Conservation (phyloP, 2,329 filamentous ascomycete species). For the Orbilia ellipsospora region DNA sequence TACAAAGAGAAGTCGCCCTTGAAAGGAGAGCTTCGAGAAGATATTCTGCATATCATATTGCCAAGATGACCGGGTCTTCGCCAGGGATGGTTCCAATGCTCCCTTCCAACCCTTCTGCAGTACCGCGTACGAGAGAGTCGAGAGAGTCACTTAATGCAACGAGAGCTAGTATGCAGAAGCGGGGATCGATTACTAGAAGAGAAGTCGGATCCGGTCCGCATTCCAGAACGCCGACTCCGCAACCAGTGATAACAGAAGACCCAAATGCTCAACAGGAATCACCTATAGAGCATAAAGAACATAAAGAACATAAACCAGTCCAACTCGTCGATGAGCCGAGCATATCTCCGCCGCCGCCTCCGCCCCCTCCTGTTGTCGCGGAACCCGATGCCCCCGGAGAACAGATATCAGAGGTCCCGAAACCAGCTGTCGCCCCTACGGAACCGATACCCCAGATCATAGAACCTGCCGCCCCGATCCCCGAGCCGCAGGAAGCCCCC, state of each 20-base stretch:
- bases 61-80: slow-evolving; percentile 86
- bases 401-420: slow-evolving; percentile 16
- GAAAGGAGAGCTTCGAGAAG: slow-evolving; percentile 90
- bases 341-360: slow-evolving; percentile 1
- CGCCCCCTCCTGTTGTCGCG: slow-evolving; percentile 31
- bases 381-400: slow-evolving; percentile 55
- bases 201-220: slow-evolving; percentile 25
- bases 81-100: slow-evolving; percentile 87
- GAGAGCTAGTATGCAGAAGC: slow-evolving; percentile 44
- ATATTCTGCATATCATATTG: slow-evolving; percentile 97
- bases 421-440: slow-evolving; percentile 45
- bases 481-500: slow-evolving; percentile 24
- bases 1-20: slow-evolving; percentile 91
- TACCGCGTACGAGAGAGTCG: slow-evolving; percentile 58
- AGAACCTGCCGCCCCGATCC: slow-evolving; percentile 5
- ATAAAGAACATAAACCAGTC: no score
- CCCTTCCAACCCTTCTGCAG: slow-evolving; percentile 67
- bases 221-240: slow-evolving; percentile 29
- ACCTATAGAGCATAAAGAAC: slow-evolving; percentile 1
- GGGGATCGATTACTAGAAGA: slow-evolving; percentile 21
- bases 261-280: not conserved
- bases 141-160: slow-evolving; percentile 59
- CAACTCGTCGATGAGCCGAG: slow-evolving; percentile 2
- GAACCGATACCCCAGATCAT: slow-evolving; percentile 21
- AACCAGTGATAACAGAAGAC: slow-evolving; percentile 38